phyloP scores from a whole-genome alignment of 805 yeast species.

The Cyberlindnera sargentensis region DNA sequence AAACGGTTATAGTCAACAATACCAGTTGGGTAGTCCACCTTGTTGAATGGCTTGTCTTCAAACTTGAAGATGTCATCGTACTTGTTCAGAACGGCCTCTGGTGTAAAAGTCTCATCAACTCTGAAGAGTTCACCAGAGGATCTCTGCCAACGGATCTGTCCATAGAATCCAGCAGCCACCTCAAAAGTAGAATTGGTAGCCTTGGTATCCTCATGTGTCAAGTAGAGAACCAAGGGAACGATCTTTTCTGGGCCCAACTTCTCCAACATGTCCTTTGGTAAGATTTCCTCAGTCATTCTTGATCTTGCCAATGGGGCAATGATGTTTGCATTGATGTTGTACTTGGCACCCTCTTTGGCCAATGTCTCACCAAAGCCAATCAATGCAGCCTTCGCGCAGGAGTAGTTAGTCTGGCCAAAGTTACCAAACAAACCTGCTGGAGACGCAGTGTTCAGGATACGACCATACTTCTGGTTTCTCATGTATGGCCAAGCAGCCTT shows the following conservation, averaged over 20 bases:
- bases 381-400: constrained; percentile 86
- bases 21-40: constrained; percentile 60
- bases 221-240: constrained; percentile 83
- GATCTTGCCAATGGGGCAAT: constrained; percentile 95
- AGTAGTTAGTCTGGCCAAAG: constrained; percentile 94
- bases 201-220: constrained; percentile 57
- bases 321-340: constrained; percentile 76
- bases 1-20: constrained; percentile 65
- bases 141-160: constrained; percentile 93
- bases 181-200: constrained; percentile 78
- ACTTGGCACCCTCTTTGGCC: constrained; percentile 86
- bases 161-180: constrained; percentile 90
- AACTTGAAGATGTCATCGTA: constrained; percentile 61
- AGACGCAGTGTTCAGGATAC: constrained; percentile 89
- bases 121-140: constrained; percentile 79
- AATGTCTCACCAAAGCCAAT: constrained; percentile 91
- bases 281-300: constrained; percentile 87
- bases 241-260: constrained; percentile 79
- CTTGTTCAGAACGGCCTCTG: constrained; percentile 70
- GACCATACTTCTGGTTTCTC: constrained; percentile 78
- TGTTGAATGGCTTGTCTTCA: constrained; percentile 46
- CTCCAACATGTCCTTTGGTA: constrained; percentile 81
- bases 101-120: constrained; percentile 71
- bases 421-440: constrained; percentile 97
- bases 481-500: constrained; percentile 90